A percentile compares a stretch with the other conserved stretches of the same genome.
Conservation (phyloP, 2,329 filamentous ascomycete genomes). For the Phialocephala subalpina region DNA sequence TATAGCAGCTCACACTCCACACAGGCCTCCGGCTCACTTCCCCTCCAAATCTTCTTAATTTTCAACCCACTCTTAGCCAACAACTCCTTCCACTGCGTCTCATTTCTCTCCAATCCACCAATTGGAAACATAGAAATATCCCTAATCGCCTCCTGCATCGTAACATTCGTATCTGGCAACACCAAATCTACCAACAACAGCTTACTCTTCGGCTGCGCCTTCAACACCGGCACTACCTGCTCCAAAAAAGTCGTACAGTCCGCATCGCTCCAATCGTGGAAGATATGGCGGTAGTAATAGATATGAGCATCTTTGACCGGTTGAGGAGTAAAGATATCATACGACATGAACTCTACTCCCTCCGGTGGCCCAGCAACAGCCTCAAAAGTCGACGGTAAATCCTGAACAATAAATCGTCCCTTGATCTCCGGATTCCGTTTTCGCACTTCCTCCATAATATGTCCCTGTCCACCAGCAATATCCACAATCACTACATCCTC, state of each 20-base stretch:
- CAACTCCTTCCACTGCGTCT: slow-evolving; percentile 34
- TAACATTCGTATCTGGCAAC: slow-evolving; percentile 32
- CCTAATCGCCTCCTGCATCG: slow-evolving; percentile 35
- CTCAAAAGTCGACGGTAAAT: slow-evolving; percentile 35
- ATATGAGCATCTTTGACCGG: slow-evolving; percentile 31
- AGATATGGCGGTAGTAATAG: slow-evolving; percentile 36
- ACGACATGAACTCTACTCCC: slow-evolving; percentile 42
- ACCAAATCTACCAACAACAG: slow-evolving; percentile 37
- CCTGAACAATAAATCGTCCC: slow-evolving; percentile 36
- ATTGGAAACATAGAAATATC: slow-evolving; percentile 38
- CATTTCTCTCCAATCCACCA: slow-evolving; percentile 37
- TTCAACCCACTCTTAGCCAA: slow-evolving; percentile 33
- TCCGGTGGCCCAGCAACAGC: slow-evolving; percentile 23
- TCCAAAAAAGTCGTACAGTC: slow-evolving; percentile 31
- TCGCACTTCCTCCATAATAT: slow-evolving; percentile 34
- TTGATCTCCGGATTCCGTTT: slow-evolving; percentile 32
- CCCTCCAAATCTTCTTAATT: slow-evolving; percentile 39
- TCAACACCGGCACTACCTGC: slow-evolving; percentile 31
- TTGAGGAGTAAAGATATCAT: slow-evolving; percentile 42
- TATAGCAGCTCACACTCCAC: slow-evolving; percentile 22
- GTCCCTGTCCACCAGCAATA: slow-evolving; percentile 36
- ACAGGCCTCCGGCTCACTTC: slow-evolving; percentile 34
- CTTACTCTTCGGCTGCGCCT: slow-evolving; percentile 32
- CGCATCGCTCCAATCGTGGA: slow-evolving; percentile 37
- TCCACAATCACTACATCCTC: slow-evolving; percentile 35